Evolutionary conservation across 2,329 filamentous ascomycete species (phyloP), one percentile per base, ranked within the genome.

Genomic region (Epichloe glyceriae): DNA sequence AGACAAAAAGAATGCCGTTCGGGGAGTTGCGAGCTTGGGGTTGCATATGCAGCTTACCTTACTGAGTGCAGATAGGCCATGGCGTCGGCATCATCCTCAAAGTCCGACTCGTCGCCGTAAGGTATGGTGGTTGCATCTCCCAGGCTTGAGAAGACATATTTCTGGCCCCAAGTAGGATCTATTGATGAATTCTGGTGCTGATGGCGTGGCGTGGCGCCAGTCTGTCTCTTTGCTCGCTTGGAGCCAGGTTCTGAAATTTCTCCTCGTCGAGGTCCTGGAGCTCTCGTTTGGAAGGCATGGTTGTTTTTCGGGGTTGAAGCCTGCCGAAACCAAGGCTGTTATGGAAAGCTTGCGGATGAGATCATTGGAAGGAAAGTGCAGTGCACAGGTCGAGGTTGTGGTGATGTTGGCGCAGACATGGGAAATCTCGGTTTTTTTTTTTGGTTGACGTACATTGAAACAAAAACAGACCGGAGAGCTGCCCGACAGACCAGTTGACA

Each of bases 41-140:
- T 19, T 50, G 37, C 22, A 26, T 4, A 20, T 35, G 35, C 46
- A 50, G 62, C 76, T 75, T 71, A 87, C 84, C 84, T 76, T 51
- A 88, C 85, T 65, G 83, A 80, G 57, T 73, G 75, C 53, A 89
- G 66, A 67, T 89, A 89, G 48, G 79, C 80, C 59, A 88, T 68
- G 1, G 83, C 83, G 65, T 86, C 82, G 34, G 73, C 70, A 50
- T 83, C 78, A 46, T 83, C 80, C 46, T 85, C 83, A 57, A 84
- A 85, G 50, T 83, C 80, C 1, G 82, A 67, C 52, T 83, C 80
- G 39, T 79, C 75, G 46, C 77, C 76, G 10, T 62, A 67, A 3
- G 70, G 64, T 40, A 69, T 65, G 2, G 70, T 71, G 3, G 69
- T 65, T n/a, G 64, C 56, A 53, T 75, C 71, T 44, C 79, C 75